Base-by-base conservation (phyloP, 2,329 filamentous ascomycete genomes). In the Neonectria neomacrospora region DNA sequence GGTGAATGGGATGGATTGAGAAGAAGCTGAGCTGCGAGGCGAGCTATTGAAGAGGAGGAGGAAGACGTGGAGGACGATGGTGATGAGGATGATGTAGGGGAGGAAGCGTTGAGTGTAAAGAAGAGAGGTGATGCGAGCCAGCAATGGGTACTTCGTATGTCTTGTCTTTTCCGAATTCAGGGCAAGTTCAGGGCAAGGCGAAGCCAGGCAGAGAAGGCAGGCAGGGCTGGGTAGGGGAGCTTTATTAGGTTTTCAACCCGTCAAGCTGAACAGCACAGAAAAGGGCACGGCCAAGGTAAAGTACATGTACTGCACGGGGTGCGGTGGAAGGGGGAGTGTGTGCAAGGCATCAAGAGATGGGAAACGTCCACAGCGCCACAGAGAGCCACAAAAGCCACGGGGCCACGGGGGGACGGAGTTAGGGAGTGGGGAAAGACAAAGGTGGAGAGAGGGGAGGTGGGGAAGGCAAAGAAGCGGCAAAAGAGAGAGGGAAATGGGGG, bases 231-330 rank as follows among this genome's bases (percentile, higher is more conserved):
- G 28, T 50, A 30, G 32, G 12, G 54, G 63, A 55, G 51, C 55
- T 55, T 59, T 60, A 60, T 60, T 54, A 60, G 41, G 51, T 52
- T 54, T 59, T 42, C 48, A 55, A 63, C 37, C 51, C 48, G 56
- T 59, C 55, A 42, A 39, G 22, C 16, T 14, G 37, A 41, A 7
- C 22, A 28, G 51, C 3, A 3, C 23, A 26, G 47, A 10, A 51
- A 51, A 37, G 48, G 16, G 37, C 10, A 32, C n/a, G 41, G 18
- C 22, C 30, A 47, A 23, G 28, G 12, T 34, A 14, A 30, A 48
- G 34, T 34, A 55, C 34, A 48, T 54, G 22, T 12, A 6, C 11
- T 34, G 32, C 16, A 34, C 32, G 32, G 16, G 12, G 26, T 39
- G 30, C 23, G 57, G 26, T 39, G 23, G 32, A 8, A 23, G 23